Conservation (phyloP, 1,284 basidiomycete genomes). For the Cutaneotrichosporon arboriforme region DNA sequence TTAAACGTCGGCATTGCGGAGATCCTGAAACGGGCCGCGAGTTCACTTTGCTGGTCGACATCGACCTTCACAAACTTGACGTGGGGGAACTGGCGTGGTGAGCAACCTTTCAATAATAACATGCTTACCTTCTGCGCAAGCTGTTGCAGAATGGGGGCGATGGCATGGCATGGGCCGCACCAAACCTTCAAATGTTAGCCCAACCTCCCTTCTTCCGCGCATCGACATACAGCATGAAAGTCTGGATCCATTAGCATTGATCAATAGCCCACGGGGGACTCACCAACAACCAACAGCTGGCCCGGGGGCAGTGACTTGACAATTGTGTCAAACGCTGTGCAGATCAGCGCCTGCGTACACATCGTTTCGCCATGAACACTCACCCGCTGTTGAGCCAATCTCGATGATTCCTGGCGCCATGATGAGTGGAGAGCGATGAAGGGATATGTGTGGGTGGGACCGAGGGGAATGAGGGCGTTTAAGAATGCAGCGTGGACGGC, state of each 20-base stretch:
- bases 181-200: slow-evolving; percentile 13
- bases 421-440: not conserved
- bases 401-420: slow-evolving; percentile 8
- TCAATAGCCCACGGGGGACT: not conserved
- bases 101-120: not conserved
- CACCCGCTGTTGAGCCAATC: slow-evolving; percentile 4
- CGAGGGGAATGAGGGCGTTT: not conserved
- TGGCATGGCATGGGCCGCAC: slow-evolving; percentile 45
- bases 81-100: slow-evolving; percentile 20
- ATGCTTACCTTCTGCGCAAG: slow-evolving; percentile 31
- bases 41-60: slow-evolving; percentile 46
- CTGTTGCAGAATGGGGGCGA: slow-evolving; percentile 42
- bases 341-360: not conserved
- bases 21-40: slow-evolving; percentile 46
- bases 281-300: slow-evolving; percentile 13
- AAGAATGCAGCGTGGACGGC: no score
- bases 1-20: slow-evolving; percentile 52
- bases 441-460: not conserved
- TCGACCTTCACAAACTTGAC: slow-evolving; percentile 49
- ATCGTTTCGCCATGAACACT: not conserved
- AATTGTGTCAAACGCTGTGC: slow-evolving; percentile 10
- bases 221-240: slow-evolving; percentile 34
- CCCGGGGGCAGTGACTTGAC: slow-evolving; percentile 5
- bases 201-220: no score
- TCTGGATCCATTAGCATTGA: slow-evolving; percentile 19